Conservation (phyloP, 1,139 yeast species). For the Scheffersomyces quercinus region DNA sequence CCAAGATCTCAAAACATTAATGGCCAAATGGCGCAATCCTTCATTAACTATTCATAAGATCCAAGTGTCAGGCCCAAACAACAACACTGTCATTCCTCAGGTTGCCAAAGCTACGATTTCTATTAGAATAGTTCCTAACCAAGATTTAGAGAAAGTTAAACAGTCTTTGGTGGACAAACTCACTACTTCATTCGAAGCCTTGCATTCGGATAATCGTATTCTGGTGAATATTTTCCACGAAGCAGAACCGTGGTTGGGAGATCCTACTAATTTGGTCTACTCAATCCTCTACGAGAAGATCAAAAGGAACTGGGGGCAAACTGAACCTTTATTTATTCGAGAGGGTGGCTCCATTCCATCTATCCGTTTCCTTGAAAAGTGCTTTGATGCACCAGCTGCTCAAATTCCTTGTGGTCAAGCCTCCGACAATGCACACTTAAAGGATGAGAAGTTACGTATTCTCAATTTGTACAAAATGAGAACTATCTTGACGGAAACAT, state of each 20-base stretch:
- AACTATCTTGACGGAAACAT: conserved; percentile 58
- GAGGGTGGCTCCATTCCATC: conserved; percentile 98
- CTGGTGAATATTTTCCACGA: conserved; percentile 67
- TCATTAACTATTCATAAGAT: conserved; percentile 87
- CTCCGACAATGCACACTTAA: conserved; percentile 90
- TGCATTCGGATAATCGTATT: conserved; percentile 63
- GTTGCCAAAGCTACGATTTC: conserved; percentile 75
- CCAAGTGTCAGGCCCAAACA: conserved; percentile 86
- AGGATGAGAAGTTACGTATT: conserved; percentile 81
- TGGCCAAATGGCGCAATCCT: conserved; percentile 91
- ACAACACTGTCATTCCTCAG: conserved; percentile 87
- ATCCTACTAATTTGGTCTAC: conserved; percentile 73
- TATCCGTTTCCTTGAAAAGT: conserved; percentile 78
- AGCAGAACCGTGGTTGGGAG: conserved; percentile 97
- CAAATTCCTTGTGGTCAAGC: conserved; percentile 97
- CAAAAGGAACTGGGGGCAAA: conserved; percentile 59
- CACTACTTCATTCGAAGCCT: conserved; percentile 38
- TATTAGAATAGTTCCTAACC: conserved; percentile 87
- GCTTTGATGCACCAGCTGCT: conserved; percentile 84
- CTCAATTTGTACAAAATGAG: conserved; percentile 76
- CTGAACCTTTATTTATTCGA: conserved; percentile 77
- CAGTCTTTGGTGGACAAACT: conserved; percentile 48
- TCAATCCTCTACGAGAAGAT: conserved; percentile 62
- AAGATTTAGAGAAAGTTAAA: conserved; percentile 63
- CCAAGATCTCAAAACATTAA: conserved; percentile 51